These are phyloP conservation scores for Ceratocystis cacaofunesta DNA, from an alignment of 2,329 filamentous ascomycete species.

Conservation along the genomic window DNA sequence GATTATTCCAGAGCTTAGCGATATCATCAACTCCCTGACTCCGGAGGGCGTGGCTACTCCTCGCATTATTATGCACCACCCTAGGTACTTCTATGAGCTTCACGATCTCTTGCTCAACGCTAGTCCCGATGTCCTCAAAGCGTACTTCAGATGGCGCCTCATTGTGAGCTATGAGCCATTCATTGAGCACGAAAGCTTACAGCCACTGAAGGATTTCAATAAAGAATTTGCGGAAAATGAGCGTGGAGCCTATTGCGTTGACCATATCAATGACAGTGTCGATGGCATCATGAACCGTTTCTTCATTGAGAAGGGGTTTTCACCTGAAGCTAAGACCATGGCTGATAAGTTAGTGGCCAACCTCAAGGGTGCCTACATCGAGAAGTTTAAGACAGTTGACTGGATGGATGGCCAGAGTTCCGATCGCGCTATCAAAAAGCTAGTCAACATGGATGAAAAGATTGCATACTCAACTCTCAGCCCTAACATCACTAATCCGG, in stretches of 20 bases:
- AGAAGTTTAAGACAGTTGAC: slow-evolving; percentile 40
- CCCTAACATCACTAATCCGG: slow-evolving; percentile 46
- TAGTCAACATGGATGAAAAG: slow-evolving; percentile 53
- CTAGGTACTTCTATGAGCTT: slow-evolving; percentile 44
- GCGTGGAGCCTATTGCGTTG: slow-evolving; percentile 51
- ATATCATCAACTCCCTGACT: slow-evolving; percentile 36
- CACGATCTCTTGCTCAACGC: slow-evolving; percentile 40
- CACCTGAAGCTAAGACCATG: slow-evolving; percentile 48
- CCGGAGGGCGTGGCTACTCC: slow-evolving; percentile 23
- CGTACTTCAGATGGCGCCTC: slow-evolving; percentile 50
- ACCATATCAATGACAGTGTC: slow-evolving; percentile 40
- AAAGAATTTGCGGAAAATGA: slow-evolving; percentile 46
- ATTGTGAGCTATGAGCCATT: slow-evolving; percentile 37
- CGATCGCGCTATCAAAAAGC: slow-evolving; percentile 45
- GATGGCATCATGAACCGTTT: slow-evolving; percentile 58
- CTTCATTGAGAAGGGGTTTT: slow-evolving; percentile 54
- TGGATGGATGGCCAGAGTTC: slow-evolving; percentile 53
- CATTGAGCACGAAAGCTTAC: slow-evolving; percentile 44
- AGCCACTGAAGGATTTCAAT: slow-evolving; percentile 44
- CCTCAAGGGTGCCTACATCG: slow-evolving; percentile 50
- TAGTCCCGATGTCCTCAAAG: slow-evolving; percentile 39
- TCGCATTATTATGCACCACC: slow-evolving; percentile 43
- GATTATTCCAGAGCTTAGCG: slow-evolving; percentile 40
- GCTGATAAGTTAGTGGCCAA: slow-evolving; percentile 58
- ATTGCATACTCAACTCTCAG: slow-evolving; percentile 51